Base-by-base conservation (phyloP, 2,329 filamentous ascomycete genomes). In the Torrubiella hemipterigena region DNA sequence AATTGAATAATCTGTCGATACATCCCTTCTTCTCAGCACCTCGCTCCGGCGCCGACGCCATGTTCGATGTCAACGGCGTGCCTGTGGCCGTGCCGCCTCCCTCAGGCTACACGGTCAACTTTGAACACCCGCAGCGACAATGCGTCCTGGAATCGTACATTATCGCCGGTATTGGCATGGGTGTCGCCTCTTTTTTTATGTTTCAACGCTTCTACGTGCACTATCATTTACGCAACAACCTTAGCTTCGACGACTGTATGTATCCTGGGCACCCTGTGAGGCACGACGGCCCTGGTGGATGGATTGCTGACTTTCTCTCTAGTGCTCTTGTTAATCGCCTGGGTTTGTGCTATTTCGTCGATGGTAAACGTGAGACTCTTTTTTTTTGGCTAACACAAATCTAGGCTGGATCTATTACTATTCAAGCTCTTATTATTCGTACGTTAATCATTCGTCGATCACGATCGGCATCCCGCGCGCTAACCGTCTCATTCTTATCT, bases 331-430 rank as follows among this genome's bases (percentile, higher is more conserved):
- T 27, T 18, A 5, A 2, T 38, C 8, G 38, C 41, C 12, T 42
- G 43, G 42, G 32, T 42, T 26, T 28, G 27, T 6, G 8, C 5
- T n/a, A 41, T 43, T 6, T 43, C 38, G 2, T 45, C 43, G 2
- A 11, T 48, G 1, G 18, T 34, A n/a, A 43, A 32, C 53, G 0
- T 55, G n/a, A n/a, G n/a, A n/a, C n/a, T n/a, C n/a, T n/a, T n/a
- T n/a, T n/a, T n/a, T n/a, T n/a, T n/a, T n/a, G n/a, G n/a, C n/a
- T 58, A 57, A 24, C 41, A 50, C 12, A 45, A 45, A 23, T 25
- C n/a, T 18, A 36, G 34, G 26, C 32, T n/a, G 34, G 34, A 19
- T 27, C 31, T 11, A 20, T 38, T 4, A 34, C 34, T 0, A 38
- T 38, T 3, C 37, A 38, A 21, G 37, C 22, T 2, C 19, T 38